These are phyloP conservation scores for Solanum hybrid DNA, from an alignment of 305 asterid genomes.

Conservation along the genomic window DNA sequence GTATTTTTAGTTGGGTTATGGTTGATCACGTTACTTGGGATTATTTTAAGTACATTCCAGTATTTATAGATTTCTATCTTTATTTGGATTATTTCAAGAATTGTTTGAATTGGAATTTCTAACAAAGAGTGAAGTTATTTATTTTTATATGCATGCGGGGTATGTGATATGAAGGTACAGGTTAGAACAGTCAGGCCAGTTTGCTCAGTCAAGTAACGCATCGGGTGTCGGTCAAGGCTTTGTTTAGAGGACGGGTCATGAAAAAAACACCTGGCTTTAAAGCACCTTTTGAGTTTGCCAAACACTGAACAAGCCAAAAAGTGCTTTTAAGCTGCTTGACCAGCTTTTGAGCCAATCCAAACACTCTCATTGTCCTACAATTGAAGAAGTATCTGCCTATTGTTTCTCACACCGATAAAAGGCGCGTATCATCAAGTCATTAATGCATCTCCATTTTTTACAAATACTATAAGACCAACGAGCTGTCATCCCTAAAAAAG, in stretches of 20 bases:
- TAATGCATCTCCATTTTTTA: not conserved
- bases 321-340: not conserved
- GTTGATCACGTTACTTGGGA: not conserved
- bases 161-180: not conserved
- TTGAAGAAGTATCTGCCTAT: not conserved
- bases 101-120: not conserved
- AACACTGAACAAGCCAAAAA: not conserved
- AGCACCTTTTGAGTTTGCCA: not conserved
- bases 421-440: not conserved
- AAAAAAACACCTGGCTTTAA: not conserved
- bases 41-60: not conserved
- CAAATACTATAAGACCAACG: not conserved
- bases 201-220: not conserved
- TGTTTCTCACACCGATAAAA: not conserved
- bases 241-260: not conserved
- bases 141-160: not conserved
- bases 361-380: not conserved
- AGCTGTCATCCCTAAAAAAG: not conserved
- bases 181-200: not conserved
- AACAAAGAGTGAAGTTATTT: not conserved
- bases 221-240: not conserved
- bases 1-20: not conserved
- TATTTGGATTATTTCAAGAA: not conserved
- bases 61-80: not conserved
- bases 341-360: not conserved